Evolutionary conservation across 805 yeast genomes (phyloP).

Genomic region (Saccharomyces mikatae): DNA sequence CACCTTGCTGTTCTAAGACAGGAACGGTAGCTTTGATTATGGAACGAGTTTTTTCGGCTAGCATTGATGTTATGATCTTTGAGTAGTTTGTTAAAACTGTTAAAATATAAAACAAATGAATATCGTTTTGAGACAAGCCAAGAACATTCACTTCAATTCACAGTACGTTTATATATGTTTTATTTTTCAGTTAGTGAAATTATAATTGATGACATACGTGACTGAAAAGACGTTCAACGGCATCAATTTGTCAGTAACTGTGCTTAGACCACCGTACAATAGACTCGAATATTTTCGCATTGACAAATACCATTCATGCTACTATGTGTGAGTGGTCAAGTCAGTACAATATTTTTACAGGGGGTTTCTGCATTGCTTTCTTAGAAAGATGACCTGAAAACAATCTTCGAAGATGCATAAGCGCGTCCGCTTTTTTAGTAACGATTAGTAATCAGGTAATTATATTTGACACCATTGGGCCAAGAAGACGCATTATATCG

Average conservation of each 20-base stretch:
- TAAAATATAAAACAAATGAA: not conserved
- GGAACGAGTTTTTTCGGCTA: conserved; percentile 28
- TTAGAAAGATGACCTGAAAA: not conserved
- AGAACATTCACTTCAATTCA: not conserved
- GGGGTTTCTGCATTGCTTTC: not conserved
- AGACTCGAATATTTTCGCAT: not conserved
- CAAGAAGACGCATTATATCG: not conserved
- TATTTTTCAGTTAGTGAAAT: not conserved
- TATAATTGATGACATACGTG: not conserved
- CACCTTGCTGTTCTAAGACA: conserved; percentile 47
- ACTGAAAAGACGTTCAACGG: not conserved
- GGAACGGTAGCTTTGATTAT: conserved; percentile 47
- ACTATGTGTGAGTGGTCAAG: not conserved
- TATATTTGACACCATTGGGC: not conserved
- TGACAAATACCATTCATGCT: not conserved
- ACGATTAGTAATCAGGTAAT: not conserved
- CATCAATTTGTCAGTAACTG: not conserved
- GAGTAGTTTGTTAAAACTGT: not conserved
- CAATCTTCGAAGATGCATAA: not conserved
- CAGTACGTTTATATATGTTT: not conserved
- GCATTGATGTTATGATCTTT: conserved; percentile 10
- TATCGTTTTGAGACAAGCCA: not conserved
- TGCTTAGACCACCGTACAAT: not conserved
- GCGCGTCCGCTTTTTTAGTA: not conserved
- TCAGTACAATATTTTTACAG: not conserved